Evolutionary conservation across 768 basidiomycete genomes (phyloP), one percentile per base, ranked within the genome.

Genomic region (Paxillus ammoniavirescens): DNA sequence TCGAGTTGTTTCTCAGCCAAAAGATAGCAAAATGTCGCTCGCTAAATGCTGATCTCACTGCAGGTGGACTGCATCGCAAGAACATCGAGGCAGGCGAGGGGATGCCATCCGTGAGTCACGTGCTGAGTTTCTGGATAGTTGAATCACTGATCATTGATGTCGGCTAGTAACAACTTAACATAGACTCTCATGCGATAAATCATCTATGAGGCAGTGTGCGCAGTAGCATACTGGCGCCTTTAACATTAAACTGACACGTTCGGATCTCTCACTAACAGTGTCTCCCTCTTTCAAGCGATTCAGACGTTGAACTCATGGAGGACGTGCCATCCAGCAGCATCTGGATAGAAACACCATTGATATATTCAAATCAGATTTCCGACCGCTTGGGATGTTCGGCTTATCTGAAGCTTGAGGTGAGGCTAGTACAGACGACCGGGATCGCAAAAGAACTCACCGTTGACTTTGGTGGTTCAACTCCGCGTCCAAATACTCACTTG

Each of bases 361-460:
- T 89, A 13, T 77, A 77, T 61, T 88, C 88, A 17, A 72, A 65
- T 48, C 72, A 75, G 17, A 77, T 89, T 42, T 90, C 89, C 2
- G 67, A 77, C 10, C 67, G 70, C 26, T 60, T 83, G 13, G 77
- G 75, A 17, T 77, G 76, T 26, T 70, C 77, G 28, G 84, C 80
- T 2, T 86, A 85, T 68, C 77, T 91, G 50, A 90, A 91, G 60
- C 77, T 91, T 12, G 89, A 91, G 74, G 87, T 87, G 53, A 61
- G 73, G 31, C 23, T 49, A 18, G 13, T 30, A 3, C 7, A 17
- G 8, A 17, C 8, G n/a, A 31, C 41, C 14, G 41, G 26, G 31
- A 31, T 46, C n/a, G n/a, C 47, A 41, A 21, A 35, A n/a, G 38
- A 40, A 40, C 38, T 17, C 17, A 40, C 38, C 21, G 21, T 21